Evolutionary conservation across 2,329 filamentous ascomycete genomes (phyloP), one percentile per base, ranked within the genome.

Genomic region (Colletotrichum lupini): DNA sequence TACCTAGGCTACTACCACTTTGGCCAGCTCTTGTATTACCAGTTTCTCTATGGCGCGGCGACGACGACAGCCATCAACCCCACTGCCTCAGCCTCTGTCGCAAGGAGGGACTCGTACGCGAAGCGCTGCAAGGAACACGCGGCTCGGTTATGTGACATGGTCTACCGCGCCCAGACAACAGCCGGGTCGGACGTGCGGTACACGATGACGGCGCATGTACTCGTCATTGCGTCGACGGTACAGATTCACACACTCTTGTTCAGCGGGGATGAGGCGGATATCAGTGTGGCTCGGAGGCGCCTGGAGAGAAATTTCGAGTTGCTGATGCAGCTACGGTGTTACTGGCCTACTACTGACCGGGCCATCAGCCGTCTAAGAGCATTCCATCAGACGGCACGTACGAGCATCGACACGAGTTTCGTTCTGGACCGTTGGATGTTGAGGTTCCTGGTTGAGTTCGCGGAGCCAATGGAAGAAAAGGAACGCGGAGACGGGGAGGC

Each of bases 1-100:
- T 84, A 87, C 71, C 75, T 87, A 4, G 84, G 85, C 1, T 87
- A 86, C 63, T 83, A 87, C 62, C 82, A 87, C 75, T 86, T 84
- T 72, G 80, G 82, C 4, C 83, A 85, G 65, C 79, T 87, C n/a
- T 80, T 87, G 6, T 86, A 83, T 75, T 87, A 87, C 72, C 84
- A 84, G 63, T 87, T 85, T 74, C 79, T 87, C 1, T 76, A 79
- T 26, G 66, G 69, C n/a, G 75, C 63, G 49, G 74, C 26, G 61
- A 62, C 42, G 79, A 74, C 71, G n/a, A 73, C 71, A 35, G 71
- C 71, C 61, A 71, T 71, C 35, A 70, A 72, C 19, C 72, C 72
- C 2, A 57, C 73, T 52, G 66, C 66, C 14, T 65, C 55, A 4
- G 65, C 57, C 8, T 74, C 71, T 8, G 74, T 73, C 2, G 64